Base-by-base conservation (phyloP, 1,284 basidiomycete species). In the Ustilago sp. region DNA sequence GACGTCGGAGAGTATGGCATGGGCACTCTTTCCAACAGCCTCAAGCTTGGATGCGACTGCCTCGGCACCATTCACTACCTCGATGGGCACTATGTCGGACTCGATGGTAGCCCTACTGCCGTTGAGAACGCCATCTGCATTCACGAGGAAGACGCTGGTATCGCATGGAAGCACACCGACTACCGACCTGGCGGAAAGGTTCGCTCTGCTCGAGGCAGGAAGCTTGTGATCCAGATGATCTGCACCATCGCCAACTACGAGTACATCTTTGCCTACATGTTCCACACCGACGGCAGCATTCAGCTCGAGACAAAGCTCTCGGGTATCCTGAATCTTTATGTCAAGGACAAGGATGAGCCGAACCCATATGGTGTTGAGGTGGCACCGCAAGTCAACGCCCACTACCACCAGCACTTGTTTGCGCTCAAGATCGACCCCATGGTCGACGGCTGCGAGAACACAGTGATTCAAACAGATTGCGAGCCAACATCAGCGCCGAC, bases 201-300 rank as follows among this genome's bases (percentile, higher is more conserved):
- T 63, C 69, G 69, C 36, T 91, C 92, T 11, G 93, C 93, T 12
- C 90, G 94, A 53, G 91, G 92, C 67, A 90, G 94, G 72, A 90
- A 93, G 63, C 89, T 96, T 32, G 92, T 95, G 32, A 88, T 95
- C 73, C 93, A 92, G 87, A 93, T 93, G 91, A 92, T 93, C 56
- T 93, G 93, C 87, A 95, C 94, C 0, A 88, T 95, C 68, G 93
- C 93, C 34, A 94, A 95, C 86, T 94, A 94, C 85, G 93, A 93
- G 91, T 80, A 71, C 87, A 90, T 92, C 74, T 93, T 92, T 89
- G 93, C 93, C 84, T 94, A 92, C 86, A 88, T 89, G 85, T 94
- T 95, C 87, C 87, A 88, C 74, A 86, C 86, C 53, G 94, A 95
- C 84, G 94, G 93, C 48, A 91, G 89, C 80, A 90, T 94, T 77